Base-by-base conservation (phyloP, 2,329 filamentous ascomycete species). In the Dothiorella sarmentorum region DNA sequence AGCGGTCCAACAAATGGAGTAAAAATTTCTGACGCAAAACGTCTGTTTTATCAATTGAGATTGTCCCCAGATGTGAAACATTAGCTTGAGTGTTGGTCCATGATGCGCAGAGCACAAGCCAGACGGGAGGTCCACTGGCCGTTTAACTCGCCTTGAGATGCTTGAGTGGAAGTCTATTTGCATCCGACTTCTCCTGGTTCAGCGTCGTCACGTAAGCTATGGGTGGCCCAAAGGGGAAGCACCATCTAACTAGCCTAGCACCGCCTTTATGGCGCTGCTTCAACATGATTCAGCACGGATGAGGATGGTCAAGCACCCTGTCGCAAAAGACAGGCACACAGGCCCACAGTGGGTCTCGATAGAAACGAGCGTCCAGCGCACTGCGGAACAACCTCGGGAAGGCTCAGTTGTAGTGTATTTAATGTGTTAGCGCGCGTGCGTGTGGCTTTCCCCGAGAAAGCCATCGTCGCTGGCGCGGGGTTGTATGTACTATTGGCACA, bases 1-100 rank as follows among this genome's bases (percentile, higher is more conserved):
- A 57, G 42, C 42, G 43, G 55, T 45, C 43, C 55, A 57, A 44
- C 47, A 57, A 57, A 57, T 57, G 55, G 43, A 57, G 27, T 26
- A 26, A 56, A 53, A 56, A 56, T 22, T 52, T 56, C 37, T 44
- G 52, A 56, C 26, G 27, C 27, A 37, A 56, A n/a, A 38, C 24
- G 24, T 38, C 17, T 33, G 52, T 56, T 44, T 53, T 53, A 53
- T n/a, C 49, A 44, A 44, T 56, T 44, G 52, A 33, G 37, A 44
- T 44, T 35, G 49, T 38, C 33, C 5, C 24, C 22, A n/a, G n/a
- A 53, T 27, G 33, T 35, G 49, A 53, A 53, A 53, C 49, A 42
- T 35, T 40, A 53, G 49, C 4, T 9, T 40, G 37, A 29, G 24
- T 6, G 22, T 7, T 38, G n/a, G 29, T 29, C 35, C 49, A 53